Conservation (phyloP, 352 stramenopile species). For the Globisporangium irregulare region DNA sequence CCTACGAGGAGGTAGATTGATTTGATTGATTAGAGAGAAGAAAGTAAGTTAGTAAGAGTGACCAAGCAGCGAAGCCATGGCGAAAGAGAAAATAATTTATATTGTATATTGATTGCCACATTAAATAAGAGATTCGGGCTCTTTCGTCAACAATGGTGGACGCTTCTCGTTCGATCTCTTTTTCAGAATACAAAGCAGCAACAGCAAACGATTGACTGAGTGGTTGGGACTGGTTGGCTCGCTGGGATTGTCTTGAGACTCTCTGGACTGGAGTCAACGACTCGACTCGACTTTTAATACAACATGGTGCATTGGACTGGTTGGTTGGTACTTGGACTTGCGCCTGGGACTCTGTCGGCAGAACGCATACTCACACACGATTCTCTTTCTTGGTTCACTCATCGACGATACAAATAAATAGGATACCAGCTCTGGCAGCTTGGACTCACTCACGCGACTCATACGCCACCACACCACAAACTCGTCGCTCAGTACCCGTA, state of each 20-base stretch:
- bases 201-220: background rate
- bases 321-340: background rate
- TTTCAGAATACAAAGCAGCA: background rate
- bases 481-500: slow-evolving; percentile 30
- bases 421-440: background rate
- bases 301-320: background rate
- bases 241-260: background rate
- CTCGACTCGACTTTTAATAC: background rate
- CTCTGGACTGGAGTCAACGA: slow-evolving; percentile 1
- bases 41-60: background rate
- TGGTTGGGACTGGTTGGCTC: background rate
- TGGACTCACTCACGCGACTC: background rate
- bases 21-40: background rate
- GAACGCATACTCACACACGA: background rate
- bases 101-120: slow-evolving; percentile 18
- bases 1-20: slow-evolving; percentile 6
- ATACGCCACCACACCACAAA: background rate
- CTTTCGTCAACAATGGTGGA: background rate
- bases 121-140: background rate
- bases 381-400: slow-evolving; percentile 1
- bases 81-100: slow-evolving; percentile 14
- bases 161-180: background rate
- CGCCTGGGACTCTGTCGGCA: background rate
- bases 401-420: slow-evolving; percentile 7
- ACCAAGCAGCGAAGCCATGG: background rate